A percentile compares a stretch with the other conserved stretches of the same genome.
Evolutionary conservation across 345 rosid genomes (phyloP).

Genomic region (Combretum micranthum): DNA sequence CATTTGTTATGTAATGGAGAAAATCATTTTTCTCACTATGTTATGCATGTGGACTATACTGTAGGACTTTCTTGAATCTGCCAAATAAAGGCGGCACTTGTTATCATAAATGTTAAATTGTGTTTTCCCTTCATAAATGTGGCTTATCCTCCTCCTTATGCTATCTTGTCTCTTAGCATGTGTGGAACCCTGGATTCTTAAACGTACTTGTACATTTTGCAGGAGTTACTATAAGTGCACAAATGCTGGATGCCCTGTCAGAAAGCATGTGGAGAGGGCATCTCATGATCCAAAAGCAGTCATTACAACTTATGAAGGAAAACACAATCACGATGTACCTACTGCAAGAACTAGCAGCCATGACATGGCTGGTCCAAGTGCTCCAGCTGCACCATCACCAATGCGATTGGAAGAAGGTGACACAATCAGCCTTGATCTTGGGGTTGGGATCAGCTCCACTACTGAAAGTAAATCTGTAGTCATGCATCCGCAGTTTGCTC

Average conservation of each 20-base stretch:
- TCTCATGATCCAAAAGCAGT: conserved; percentile 98
- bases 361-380: conserved; percentile 45
- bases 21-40: no score
- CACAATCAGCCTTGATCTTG: conserved; percentile 86
- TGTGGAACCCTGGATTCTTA: background rate
- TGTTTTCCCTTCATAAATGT: no score
- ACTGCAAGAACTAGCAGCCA: conserved; percentile 59
- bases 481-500: conserved; percentile 29
- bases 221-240: conserved; percentile 99
- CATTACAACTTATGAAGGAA: conserved; percentile 97
- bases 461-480: conserved; percentile 35
- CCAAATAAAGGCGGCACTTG: no score
- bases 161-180: background rate
- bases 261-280: conserved; percentile 99
- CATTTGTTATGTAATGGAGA: no score
- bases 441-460: conserved; percentile 70
- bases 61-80: no score
- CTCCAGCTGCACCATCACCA: conserved; percentile 36
- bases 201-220: conserved; percentile 12
- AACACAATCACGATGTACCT: conserved; percentile 95
- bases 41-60: no score
- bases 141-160: no score
- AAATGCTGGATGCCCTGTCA: conserved; percentile 81
- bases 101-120: no score
- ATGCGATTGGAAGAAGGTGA: conserved; percentile 47